phyloP scores from a whole-genome alignment of 441 rosid species.

The Jatropha podagrica region DNA sequence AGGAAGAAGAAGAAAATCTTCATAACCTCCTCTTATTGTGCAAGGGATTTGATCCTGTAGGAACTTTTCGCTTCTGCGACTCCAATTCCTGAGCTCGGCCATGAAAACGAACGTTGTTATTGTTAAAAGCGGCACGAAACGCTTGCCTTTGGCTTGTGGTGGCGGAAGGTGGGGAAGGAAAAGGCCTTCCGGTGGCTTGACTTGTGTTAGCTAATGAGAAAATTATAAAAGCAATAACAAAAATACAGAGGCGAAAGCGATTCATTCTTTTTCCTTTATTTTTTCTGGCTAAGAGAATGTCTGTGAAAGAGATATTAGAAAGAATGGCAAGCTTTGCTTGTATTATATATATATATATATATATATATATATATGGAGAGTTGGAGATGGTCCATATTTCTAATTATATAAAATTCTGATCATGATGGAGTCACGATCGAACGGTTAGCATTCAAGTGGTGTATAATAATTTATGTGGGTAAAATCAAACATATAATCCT shows the following conservation, averaged over 20 bases:
- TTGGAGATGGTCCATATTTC: neutral
- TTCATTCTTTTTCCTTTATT: constrained; percentile 26
- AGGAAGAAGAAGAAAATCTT: neutral
- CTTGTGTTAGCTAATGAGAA: constrained; percentile 11
- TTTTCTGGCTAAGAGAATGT: constrained; percentile 13
- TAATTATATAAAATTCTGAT: too few species aligned
- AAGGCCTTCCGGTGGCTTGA: constrained; percentile 21
- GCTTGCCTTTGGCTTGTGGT: neutral
- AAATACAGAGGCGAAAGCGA: constrained; percentile 26
- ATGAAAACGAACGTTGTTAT: neutral
- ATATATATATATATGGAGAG: neutral
- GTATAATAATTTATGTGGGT: neutral
- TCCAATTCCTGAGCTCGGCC: constrained; percentile 29
- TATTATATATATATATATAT: neutral
- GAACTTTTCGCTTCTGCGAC: constrained; percentile 55
- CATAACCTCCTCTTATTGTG: constrained; percentile 48
- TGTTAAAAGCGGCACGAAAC: neutral
- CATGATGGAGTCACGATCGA: neutral
- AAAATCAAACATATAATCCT: constrained; percentile 3
- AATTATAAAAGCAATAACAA: constrained; percentile 13
- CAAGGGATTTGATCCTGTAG: constrained; percentile 66
- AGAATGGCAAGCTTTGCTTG: neutral
- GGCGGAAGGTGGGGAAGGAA: constrained; percentile 32
- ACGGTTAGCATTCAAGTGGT: neutral
- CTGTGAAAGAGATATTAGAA: constrained; percentile 8